A percentile compares a stretch with the other conserved stretches of the same genome.
These are phyloP conservation scores for Tricholoma furcatifolium DNA, from an alignment of 768 basidiomycete species.

Conservation along the genomic window DNA sequence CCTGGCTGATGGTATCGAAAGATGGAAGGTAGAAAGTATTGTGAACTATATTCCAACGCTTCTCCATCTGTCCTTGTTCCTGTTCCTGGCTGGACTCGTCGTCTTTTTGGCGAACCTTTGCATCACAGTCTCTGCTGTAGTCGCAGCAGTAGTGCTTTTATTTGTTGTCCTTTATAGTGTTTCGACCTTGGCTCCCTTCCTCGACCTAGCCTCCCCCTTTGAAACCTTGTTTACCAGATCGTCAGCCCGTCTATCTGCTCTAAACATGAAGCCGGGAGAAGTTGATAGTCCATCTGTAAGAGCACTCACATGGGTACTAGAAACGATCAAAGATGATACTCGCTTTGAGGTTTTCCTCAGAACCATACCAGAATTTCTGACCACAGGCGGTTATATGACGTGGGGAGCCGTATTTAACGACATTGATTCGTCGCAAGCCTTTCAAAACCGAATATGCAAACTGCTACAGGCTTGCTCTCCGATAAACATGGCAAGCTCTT, in stretches of 20 bases:
- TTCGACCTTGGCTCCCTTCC: constrained; percentile 1
- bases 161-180: neutral
- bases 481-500: neutral
- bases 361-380: constrained; percentile 2
- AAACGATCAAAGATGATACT: neutral
- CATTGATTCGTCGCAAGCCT: neutral
- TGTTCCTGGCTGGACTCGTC: constrained; percentile 5
- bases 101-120: neutral
- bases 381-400: neutral
- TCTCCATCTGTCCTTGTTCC: constrained; percentile 4
- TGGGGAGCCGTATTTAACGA: neutral
- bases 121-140: neutral
- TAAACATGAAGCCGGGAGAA: no score
- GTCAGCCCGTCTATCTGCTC: neutral
- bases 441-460: neutral
- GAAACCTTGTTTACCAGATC: neutral
- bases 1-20: neutral
- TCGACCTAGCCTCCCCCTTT: constrained; percentile 2
- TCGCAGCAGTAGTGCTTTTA: neutral
- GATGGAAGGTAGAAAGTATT: neutral
- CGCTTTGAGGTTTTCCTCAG: neutral
- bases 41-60: neutral
- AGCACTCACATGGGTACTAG: neutral
- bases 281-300: no score
- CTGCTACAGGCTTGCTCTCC: neutral